Evolutionary conservation across 768 basidiomycete species (phyloP).

Genomic region (Chiua virens): DNA sequence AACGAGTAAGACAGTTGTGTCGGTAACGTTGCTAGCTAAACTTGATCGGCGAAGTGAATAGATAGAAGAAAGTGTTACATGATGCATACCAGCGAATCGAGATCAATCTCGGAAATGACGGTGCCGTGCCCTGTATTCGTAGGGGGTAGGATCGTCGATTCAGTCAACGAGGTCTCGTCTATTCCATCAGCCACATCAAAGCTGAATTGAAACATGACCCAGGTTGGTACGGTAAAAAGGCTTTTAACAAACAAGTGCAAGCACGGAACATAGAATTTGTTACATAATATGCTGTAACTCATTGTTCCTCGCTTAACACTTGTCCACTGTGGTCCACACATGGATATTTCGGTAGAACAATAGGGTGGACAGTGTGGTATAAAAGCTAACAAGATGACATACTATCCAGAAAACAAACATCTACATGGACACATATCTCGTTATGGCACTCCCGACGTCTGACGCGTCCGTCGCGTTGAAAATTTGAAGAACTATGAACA

Average conservation of each 20-base stretch:
- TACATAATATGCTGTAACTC: no score
- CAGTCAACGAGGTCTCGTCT: conserved; percentile 21
- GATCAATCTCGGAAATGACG: conserved; percentile 28
- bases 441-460: no score
- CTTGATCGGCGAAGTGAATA: conserved; percentile 16
- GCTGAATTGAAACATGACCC: conserved; percentile 43
- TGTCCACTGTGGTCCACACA: no score
- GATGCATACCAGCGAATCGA: conserved; percentile 33
- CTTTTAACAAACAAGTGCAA: background rate
- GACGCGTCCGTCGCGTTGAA: no score
- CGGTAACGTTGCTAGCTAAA: conserved; percentile 69
- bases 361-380: no score
- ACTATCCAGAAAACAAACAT: no score
- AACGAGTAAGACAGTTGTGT: conserved; percentile 80
- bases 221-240: background rate
- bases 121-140: background rate
- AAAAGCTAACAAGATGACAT: no score
- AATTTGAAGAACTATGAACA: no score
- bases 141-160: conserved; percentile 6
- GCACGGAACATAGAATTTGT: no score
- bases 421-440: no score
- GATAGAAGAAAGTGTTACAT: background rate
- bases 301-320: no score
- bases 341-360: no score
- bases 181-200: conserved; percentile 58